Conservation (phyloP, 2,329 filamentous ascomycete genomes). For the Epichloe scottii region DNA sequence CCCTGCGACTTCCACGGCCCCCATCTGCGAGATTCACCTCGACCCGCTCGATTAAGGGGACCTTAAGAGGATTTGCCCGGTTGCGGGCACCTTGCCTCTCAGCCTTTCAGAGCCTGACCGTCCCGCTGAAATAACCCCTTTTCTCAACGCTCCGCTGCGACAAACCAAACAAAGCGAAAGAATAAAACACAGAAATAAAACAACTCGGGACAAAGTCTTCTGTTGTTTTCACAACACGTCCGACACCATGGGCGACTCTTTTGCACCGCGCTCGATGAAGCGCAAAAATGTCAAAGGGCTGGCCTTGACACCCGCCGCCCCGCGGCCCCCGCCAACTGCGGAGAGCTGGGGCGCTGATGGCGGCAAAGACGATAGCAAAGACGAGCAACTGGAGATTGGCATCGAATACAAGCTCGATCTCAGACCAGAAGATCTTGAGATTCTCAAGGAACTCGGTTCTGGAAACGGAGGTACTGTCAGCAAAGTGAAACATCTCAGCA, state of each 20-base stretch:
- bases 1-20: not conserved
- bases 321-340: conserved; percentile 59
- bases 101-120: not conserved
- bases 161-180: too few relatives aligned
- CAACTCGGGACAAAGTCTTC: not conserved
- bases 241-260: conserved; percentile 45
- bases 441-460: conserved; percentile 86
- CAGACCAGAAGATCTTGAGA: conserved; percentile 80
- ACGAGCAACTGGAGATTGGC: conserved; percentile 73
- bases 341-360: conserved; percentile 52
- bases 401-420: conserved; percentile 94
- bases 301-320: conserved; percentile 66
- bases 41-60: not conserved
- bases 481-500: conserved; percentile 91
- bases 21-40: not conserved
- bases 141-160: not conserved
- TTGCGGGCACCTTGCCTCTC: not conserved
- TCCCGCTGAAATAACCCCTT: not conserved
- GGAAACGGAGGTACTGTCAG: conserved; percentile 97
- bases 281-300: conserved; percentile 98
- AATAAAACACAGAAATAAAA: not conserved
- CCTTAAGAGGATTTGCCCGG: not conserved
- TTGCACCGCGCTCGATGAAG: conserved; percentile 76
- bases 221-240: not conserved
- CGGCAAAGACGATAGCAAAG: conserved; percentile 45